Evolutionary conservation across 495 filamentous ascomycete species (phyloP).

Genomic region (Rostrohypoxylon terebratum): DNA sequence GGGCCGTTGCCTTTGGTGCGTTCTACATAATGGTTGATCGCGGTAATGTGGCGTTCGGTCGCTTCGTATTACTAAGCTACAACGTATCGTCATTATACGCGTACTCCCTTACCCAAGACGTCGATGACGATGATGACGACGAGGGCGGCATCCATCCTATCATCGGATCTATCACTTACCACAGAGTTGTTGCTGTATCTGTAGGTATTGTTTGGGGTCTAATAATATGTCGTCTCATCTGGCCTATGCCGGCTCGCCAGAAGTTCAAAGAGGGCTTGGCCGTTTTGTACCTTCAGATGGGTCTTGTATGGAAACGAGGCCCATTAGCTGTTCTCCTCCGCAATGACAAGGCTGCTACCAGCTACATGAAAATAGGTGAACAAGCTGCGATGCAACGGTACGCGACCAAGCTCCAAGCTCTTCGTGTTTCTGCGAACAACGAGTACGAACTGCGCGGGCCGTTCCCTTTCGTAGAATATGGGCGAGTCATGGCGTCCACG

Average conservation of each 20-base stretch:
- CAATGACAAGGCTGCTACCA: conserved; percentile 60
- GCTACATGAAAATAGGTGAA: conserved; percentile 86
- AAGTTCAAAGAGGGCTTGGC: conserved; percentile 89
- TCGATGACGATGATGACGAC: conserved; percentile 81
- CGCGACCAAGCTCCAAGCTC: conserved; percentile 71
- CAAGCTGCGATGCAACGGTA: conserved; percentile 73
- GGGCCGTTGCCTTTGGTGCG: conserved; percentile 81
- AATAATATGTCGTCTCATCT: conserved; percentile 87
- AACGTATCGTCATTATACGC: conserved; percentile 97
- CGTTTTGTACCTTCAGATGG: conserved; percentile 90
- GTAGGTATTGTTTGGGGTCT: conserved; percentile 92
- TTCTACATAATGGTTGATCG: conserved; percentile 89
- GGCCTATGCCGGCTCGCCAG: conserved; percentile 88
- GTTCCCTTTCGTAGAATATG: conserved; percentile 77
- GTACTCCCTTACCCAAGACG: conserved; percentile 83
- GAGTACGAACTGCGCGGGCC: conserved; percentile 89
- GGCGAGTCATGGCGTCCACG: conserved; percentile 79
- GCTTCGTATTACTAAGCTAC: conserved; percentile 94
- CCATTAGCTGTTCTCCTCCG: conserved; percentile 78
- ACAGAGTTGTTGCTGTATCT: conserved; percentile 89
- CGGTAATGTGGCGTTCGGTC: conserved; percentile 88
- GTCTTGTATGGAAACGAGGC: conserved; percentile 97
- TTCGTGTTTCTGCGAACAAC: conserved; percentile 76
- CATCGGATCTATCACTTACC: conserved; percentile 88
- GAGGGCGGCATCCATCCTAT: conserved; percentile 88